Evolutionary conservation across 257 asterid genomes (phyloP).

Genomic region (Scutellaria baicalensis): DNA sequence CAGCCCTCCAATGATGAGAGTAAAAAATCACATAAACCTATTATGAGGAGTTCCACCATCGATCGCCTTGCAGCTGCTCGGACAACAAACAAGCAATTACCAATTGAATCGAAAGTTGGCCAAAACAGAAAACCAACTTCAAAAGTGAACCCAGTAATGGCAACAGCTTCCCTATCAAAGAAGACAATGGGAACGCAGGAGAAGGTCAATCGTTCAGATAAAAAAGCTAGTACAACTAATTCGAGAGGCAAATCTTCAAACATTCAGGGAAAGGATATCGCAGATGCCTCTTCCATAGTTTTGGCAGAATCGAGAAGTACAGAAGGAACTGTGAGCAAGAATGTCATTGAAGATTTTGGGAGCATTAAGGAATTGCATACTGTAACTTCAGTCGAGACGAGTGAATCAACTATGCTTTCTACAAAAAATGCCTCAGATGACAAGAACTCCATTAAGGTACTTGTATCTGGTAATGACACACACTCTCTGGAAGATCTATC

Average conservation of each 20-base stretch:
- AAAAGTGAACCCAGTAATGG: conserved; percentile 14
- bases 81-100: conserved; percentile 21
- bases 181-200: conserved; percentile 28
- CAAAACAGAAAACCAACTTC: conserved; percentile 30
- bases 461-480: conserved; percentile 4
- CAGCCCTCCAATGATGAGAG: conserved; percentile 28
- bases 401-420: conserved; percentile 15
- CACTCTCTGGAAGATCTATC: conserved; percentile 10
- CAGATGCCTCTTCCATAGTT: neutral
- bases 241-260: conserved; percentile 17
- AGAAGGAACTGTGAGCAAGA: conserved; percentile 11
- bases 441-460: conserved; percentile 10
- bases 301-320: conserved; percentile 8
- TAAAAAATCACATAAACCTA: conserved; percentile 30
- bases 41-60: conserved; percentile 49
- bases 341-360: conserved; percentile 16
- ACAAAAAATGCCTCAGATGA: conserved; percentile 15
- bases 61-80: conserved; percentile 69
- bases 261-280: conserved; percentile 8
- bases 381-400: conserved; percentile 36
- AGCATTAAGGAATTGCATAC: conserved; percentile 33
- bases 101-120: conserved; percentile 30
- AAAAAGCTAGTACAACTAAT: conserved; percentile 16
- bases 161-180: conserved; percentile 9
- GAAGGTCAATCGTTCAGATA: conserved; percentile 24